Base-by-base conservation (phyloP, 768 basidiomycete genomes). In the Rhodotorula paludigena region DNA sequence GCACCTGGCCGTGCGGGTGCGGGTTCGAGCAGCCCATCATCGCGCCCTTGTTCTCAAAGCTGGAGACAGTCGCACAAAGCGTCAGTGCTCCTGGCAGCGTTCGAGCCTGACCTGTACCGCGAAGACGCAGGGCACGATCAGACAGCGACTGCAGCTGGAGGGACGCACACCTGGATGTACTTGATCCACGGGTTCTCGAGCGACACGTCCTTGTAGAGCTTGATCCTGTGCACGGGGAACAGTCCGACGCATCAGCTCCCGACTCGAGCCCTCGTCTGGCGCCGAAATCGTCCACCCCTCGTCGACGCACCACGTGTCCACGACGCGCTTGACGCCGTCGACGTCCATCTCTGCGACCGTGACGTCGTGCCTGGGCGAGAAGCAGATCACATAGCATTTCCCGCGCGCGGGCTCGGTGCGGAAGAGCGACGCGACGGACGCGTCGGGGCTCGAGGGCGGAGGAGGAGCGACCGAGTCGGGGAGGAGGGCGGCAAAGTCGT, bases 21-120 rank as follows among this genome's bases (percentile, higher is more conserved):
- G 91, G 90, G 75, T 93, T 94, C 12, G 89, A 90, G 76, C 90
- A 93, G 18, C 92, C 92, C 92, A 93, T 93, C 82, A 91, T 92
- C 5, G 87, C 79, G 5, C 92, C 92, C 79, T 92, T 93, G 78
- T 92, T 92, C 87, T 91, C 73, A 45, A 73, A 72, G 28, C 70
- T 76, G 57, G 45, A 47, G n/a, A n/a, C n/a, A n/a, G n/a, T n/a
- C n/a, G n/a, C n/a, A n/a, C n/a, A n/a, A n/a, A n/a, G n/a, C 20
- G 23, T 10, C 4, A 16, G 49, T 47, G 8, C 25, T 47, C 4
- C n/a, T 47, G 11, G 45, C 45, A 42, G 15, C 32, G 20, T n/a
- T 3, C 15, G 45, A 2, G n/a, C n/a, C n/a, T n/a, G n/a, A 30
- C 30, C 44, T 18, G 65, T n/a, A 42, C 7, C 39, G n/a, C 12